These are phyloP conservation scores for Sisymbrium irio DNA, from an alignment of 345 rosid genomes.

Conservation along the genomic window DNA sequence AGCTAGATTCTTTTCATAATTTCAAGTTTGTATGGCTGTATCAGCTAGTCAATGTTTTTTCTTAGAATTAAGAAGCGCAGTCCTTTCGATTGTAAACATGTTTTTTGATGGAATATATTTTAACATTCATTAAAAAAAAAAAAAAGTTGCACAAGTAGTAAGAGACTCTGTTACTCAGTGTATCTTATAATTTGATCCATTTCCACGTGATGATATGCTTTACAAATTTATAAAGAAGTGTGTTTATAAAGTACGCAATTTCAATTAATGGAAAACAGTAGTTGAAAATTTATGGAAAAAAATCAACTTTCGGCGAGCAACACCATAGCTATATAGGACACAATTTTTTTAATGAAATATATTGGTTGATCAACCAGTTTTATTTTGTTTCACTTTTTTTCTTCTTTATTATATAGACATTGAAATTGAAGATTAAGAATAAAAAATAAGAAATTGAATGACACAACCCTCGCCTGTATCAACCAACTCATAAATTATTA, in stretches of 20 bases:
- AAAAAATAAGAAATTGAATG: background rate
- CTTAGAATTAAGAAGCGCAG: too few species aligned
- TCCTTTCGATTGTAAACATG: too few species aligned
- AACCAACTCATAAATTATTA: constrained; percentile 25
- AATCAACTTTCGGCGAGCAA: constrained; percentile 4
- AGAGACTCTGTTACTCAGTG: background rate
- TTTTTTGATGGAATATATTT: too few species aligned
- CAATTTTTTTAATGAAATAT: background rate
- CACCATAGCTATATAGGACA: background rate
- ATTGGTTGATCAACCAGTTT: constrained; percentile 12
- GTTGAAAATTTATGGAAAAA: background rate
- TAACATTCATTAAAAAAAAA: too few species aligned
- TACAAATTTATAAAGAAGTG: background rate
- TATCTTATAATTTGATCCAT: background rate
- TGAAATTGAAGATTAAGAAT: background rate
- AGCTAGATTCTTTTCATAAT: too few species aligned
- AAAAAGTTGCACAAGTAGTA: too few species aligned
- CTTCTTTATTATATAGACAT: constrained; percentile 4
- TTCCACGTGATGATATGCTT: constrained; percentile 7
- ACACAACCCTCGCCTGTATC: constrained; percentile 27
- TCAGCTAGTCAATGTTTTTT: too few species aligned
- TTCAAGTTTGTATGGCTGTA: too few species aligned
- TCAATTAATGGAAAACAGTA: constrained; percentile 6
- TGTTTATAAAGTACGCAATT: constrained; percentile 1
- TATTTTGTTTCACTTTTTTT: constrained; percentile 1